A percentile compares a stretch with the other conserved stretches of the same genome.
phyloP scores from a whole-genome alignment of 352 stramenopile species.

The Phytophthora ohioensis region DNA sequence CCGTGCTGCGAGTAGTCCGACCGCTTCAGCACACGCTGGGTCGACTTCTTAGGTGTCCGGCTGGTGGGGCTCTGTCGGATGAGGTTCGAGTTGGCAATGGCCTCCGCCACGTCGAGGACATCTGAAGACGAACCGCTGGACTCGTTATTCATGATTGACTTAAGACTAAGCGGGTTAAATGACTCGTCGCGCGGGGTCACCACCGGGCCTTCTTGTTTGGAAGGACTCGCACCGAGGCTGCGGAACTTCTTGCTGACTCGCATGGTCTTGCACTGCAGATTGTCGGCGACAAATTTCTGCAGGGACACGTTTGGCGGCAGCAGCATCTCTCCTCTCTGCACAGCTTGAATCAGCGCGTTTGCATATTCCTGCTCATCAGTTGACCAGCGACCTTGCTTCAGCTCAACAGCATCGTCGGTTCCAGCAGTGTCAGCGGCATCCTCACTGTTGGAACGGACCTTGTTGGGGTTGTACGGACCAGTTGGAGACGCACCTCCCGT shows the following conservation, averaged over 20 bases:
- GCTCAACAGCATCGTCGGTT: conserved; percentile 28
- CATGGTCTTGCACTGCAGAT: conserved; percentile 72
- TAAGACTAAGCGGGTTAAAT: conserved; percentile 77
- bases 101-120: conserved; percentile 31
- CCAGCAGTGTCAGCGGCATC: conserved; percentile 14
- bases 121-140: conserved; percentile 27
- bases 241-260: conserved; percentile 74
- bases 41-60: conserved; percentile 45
- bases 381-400: conserved; percentile 67
- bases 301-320: conserved; percentile 62
- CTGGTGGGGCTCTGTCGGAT: conserved; percentile 37
- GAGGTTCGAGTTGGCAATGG: conserved; percentile 31
- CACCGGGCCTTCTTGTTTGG: conserved; percentile 10
- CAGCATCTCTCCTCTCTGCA: conserved; percentile 50
- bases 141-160: conserved; percentile 83
- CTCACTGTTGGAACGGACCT: conserved; percentile 25
- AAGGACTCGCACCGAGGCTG: conserved; percentile 38
- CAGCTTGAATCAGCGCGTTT: conserved; percentile 61
- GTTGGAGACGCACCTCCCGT: conserved; percentile 8
- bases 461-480: conserved; percentile 21
- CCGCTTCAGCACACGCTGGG: conserved; percentile 67
- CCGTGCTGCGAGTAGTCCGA: conserved; percentile 85
- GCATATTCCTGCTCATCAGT: conserved; percentile 68
- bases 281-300: conserved; percentile 67
- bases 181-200: conserved; percentile 27